Conservation (phyloP, 2,329 filamentous ascomycete genomes). For the Aureobasidium melanogenum region DNA sequence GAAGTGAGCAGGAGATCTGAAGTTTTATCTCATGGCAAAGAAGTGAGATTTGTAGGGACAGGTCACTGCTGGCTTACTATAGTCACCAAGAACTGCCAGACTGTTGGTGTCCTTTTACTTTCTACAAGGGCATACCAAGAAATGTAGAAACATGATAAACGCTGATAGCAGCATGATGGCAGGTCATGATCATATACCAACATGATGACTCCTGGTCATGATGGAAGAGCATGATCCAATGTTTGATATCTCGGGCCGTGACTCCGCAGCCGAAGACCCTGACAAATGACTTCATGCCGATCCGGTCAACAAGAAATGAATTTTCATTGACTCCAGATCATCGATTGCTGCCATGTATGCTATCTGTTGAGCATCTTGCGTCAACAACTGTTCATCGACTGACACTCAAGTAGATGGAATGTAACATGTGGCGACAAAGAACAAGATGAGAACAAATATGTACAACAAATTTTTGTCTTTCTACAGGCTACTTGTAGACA, state of each 20-base stretch:
- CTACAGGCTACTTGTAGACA: background rate
- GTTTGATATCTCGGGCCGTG: background rate
- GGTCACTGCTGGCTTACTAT: no score
- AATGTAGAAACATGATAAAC: background rate
- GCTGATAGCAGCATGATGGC: background rate
- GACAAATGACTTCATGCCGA: background rate
- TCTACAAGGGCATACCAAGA: no score
- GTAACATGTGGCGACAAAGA: background rate
- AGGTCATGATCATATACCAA: background rate
- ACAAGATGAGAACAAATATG: background rate
- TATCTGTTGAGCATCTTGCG: background rate
- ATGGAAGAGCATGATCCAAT: background rate
- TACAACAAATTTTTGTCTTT: constrained; percentile 10
- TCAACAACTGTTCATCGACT: no score
- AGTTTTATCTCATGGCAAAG: no score
- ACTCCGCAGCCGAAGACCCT: background rate
- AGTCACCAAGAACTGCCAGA: no score
- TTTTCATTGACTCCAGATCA: background rate
- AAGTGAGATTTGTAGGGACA: no score
- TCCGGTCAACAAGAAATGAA: background rate
- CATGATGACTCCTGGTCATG: background rate
- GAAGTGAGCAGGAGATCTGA: no score
- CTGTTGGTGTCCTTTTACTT: no score
- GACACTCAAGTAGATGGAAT: no score
- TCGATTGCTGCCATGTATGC: background rate